phyloP scores from a whole-genome alignment of 2,329 filamentous ascomycete genomes.

The Aspergillus felis region DNA sequence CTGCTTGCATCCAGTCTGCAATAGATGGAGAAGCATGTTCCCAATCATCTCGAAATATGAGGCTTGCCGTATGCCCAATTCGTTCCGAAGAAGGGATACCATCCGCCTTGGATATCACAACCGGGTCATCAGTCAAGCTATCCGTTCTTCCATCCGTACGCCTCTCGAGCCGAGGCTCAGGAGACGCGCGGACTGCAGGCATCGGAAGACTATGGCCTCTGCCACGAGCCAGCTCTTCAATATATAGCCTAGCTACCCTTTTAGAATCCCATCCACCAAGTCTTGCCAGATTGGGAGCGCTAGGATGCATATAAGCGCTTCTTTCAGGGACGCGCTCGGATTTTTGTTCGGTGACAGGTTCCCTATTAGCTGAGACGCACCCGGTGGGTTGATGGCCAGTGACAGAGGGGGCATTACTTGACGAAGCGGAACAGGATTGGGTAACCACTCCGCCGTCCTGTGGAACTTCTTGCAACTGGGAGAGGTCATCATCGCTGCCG shows the following conservation, averaged over 20 bases:
- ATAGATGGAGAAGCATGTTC: constrained; percentile 48
- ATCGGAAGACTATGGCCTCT: constrained; percentile 22
- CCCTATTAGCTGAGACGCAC: constrained; percentile 20
- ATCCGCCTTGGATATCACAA: constrained; percentile 31
- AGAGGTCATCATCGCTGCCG: constrained; percentile 34
- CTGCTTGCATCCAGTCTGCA: constrained; percentile 46
- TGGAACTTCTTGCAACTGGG: constrained; percentile 24
- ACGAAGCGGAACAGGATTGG: constrained; percentile 34
- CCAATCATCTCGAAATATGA: constrained; percentile 46
- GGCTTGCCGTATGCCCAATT: constrained; percentile 37
- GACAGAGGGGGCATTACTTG: constrained; percentile 36
- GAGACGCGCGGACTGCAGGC: constrained; percentile 18
- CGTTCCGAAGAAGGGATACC: constrained; percentile 22
- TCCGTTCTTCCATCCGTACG: constrained; percentile 19
- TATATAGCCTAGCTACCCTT: constrained; percentile 53
- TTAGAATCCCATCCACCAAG: constrained; percentile 53
- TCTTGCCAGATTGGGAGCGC: constrained; percentile 52
- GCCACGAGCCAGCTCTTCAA: constrained; percentile 45
- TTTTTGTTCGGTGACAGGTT: constrained; percentile 39
- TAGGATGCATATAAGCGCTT: constrained; percentile 40
- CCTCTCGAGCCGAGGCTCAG: constrained; percentile 15
- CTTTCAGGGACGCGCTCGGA: constrained; percentile 35
- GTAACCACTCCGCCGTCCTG: constrained; percentile 27
- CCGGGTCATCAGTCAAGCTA: constrained; percentile 33
- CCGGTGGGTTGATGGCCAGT: constrained; percentile 20